Conservation (phyloP, 768 basidiomycete species). For the Phanerochaete carnosa region DNA sequence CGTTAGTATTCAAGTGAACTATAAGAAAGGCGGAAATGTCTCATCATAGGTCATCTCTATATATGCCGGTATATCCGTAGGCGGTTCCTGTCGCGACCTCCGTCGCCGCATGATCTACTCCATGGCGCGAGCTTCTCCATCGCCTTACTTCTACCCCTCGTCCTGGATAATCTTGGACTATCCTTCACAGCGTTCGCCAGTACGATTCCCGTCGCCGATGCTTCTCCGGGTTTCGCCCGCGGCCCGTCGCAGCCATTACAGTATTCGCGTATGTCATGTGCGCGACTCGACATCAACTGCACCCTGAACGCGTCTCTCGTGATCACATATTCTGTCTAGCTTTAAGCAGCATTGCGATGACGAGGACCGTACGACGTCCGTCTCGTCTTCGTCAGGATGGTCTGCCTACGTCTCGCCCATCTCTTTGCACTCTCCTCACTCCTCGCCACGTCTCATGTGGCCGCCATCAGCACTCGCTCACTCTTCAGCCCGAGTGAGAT, state of each 20-base stretch:
- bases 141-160: neutral
- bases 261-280: neutral
- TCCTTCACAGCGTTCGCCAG: neutral
- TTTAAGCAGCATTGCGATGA: neutral
- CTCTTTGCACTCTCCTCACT: neutral
- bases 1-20: too few species aligned
- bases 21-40: too few species aligned
- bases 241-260: neutral
- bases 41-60: too few species aligned
- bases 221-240: neutral
- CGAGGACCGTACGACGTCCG: neutral
- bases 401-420: neutral
- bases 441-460: neutral
- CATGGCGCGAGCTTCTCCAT: neutral
- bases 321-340: neutral
- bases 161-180: neutral
- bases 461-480: neutral
- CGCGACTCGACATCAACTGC: neutral
- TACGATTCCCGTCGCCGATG: neutral
- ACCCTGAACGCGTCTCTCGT: neutral
- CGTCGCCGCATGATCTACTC: neutral
- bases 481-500: neutral
- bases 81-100: neutral
- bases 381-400: neutral
- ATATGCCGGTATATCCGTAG: too few species aligned